A percentile compares a stretch with the other conserved stretches of the same genome.
Conservation (phyloP, 345 rosid genomes). For the Lenwebbia sp. region DNA sequence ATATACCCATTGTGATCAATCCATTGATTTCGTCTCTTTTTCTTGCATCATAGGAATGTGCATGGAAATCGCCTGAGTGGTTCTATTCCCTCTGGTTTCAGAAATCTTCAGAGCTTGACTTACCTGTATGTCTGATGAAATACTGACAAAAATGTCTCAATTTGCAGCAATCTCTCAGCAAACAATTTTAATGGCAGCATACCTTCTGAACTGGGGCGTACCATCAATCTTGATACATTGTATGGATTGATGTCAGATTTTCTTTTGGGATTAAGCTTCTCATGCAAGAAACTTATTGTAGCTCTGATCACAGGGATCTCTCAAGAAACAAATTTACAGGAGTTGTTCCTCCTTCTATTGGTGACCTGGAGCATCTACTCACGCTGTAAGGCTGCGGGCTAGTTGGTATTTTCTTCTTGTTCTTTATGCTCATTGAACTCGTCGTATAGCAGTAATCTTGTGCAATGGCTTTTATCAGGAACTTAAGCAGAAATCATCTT, state of each 20-base stretch:
- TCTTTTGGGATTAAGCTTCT: background rate
- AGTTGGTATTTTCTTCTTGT: background rate
- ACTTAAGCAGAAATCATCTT: conserved; percentile 64
- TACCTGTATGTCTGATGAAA: conserved; percentile 47
- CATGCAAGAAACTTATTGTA: background rate
- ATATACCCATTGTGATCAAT: background rate
- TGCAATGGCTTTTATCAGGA: conserved; percentile 19
- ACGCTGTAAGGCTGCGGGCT: conserved; percentile 37
- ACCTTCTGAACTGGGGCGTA: conserved; percentile 71
- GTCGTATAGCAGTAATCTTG: background rate
- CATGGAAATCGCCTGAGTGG: conserved; percentile 76
- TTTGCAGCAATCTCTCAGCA: conserved; percentile 58
- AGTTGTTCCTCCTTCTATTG: conserved; percentile 59
- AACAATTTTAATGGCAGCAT: conserved; percentile 69
- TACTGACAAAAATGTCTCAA: background rate
- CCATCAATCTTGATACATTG: conserved; percentile 85
- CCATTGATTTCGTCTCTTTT: background rate
- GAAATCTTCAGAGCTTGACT: conserved; percentile 70
- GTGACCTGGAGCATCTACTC: conserved; percentile 92
- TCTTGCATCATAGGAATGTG: conserved; percentile 45
- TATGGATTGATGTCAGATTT: conserved; percentile 6
- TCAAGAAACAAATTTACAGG: conserved; percentile 78
- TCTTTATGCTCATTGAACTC: background rate
- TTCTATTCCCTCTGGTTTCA: conserved; percentile 68
- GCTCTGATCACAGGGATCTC: conserved; percentile 51